A percentile compares a stretch with the other conserved stretches of the same genome.
Evolutionary conservation across 805 yeast species (phyloP).

Genomic region (Candida broadrunensis): DNA sequence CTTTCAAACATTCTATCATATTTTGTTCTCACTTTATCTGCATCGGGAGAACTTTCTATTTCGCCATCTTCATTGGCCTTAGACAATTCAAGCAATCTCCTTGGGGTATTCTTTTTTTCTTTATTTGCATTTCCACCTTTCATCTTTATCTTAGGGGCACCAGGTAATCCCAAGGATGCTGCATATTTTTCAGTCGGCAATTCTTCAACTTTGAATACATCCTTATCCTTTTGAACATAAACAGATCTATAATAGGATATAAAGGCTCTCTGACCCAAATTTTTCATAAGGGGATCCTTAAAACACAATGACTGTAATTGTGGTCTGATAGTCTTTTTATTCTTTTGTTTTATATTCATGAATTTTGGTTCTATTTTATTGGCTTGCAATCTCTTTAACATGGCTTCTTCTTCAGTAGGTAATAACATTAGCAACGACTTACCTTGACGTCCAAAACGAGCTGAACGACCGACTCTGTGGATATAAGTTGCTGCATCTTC

Average conservation of each 20-base stretch:
- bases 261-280: conserved; percentile 93
- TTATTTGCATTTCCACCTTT: conserved; percentile 53
- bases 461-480: conserved; percentile 88
- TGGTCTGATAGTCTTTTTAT: conserved; percentile 69
- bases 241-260: conserved; percentile 86
- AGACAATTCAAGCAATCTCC: conserved; percentile 59
- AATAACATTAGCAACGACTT: conserved; percentile 78
- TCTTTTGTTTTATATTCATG: conserved; percentile 72
- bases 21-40: conserved; percentile 65
- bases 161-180: conserved; percentile 85
- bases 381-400: conserved; percentile 58
- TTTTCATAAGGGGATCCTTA: conserved; percentile 87
- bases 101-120: conserved; percentile 76
- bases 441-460: conserved; percentile 82
- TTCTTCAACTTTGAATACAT: conserved; percentile 72
- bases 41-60: conserved; percentile 28
- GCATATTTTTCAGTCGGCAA: conserved; percentile 85
- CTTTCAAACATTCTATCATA: conserved; percentile 96
- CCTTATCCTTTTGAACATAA: conserved; percentile 82
- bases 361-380: conserved; percentile 68
- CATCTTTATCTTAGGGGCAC: conserved; percentile 90
- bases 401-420: conserved; percentile 78
- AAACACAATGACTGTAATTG: conserved; percentile 89
- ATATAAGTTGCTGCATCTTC: conserved; percentile 87
- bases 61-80: conserved; percentile 60